These are phyloP conservation scores for Chlamydomonas applanata DNA, from an alignment of 139 green algal species.

Conservation along the genomic window DNA sequence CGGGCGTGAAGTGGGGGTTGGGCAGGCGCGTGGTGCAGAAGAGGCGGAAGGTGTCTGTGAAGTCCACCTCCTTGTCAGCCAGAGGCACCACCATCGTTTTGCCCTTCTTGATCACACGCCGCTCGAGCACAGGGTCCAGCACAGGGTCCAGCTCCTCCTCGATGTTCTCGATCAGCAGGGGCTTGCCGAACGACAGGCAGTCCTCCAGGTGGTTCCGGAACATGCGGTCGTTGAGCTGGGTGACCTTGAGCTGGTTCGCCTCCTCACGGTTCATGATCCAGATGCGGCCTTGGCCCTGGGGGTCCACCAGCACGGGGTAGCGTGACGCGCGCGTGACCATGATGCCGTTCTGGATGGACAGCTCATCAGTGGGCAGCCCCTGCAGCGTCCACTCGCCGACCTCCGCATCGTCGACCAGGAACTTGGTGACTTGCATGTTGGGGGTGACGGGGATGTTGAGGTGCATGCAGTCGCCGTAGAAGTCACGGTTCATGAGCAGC, in stretches of 20 bases:
- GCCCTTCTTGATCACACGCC: constrained; percentile 70
- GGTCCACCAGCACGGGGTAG: constrained; percentile 90
- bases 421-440: constrained; percentile 77
- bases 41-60: constrained; percentile 81
- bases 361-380: constrained; percentile 91
- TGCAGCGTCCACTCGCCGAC: constrained; percentile 88
- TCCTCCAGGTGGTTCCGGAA: constrained; percentile 92
- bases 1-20: constrained; percentile 90
- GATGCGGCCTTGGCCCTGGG: constrained; percentile 77
- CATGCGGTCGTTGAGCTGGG: constrained; percentile 79
- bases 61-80: constrained; percentile 92
- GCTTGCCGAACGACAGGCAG: constrained; percentile 85
- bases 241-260: constrained; percentile 75
- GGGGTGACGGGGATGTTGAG: constrained; percentile 77
- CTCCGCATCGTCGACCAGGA: constrained; percentile 90
- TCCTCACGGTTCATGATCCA: constrained; percentile 89
- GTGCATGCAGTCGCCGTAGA: constrained; percentile 73
- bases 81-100: constrained; percentile 68
- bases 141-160: constrained; percentile 92
- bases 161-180: constrained; percentile 94
- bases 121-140: constrained; percentile 90
- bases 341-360: constrained; percentile 94
- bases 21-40: constrained; percentile 90
- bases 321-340: constrained; percentile 85
- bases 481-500: constrained; percentile 79